Evolutionary conservation across 2,329 filamentous ascomycete genomes (phyloP).

Genomic region (Fusarium guadeloupense): DNA sequence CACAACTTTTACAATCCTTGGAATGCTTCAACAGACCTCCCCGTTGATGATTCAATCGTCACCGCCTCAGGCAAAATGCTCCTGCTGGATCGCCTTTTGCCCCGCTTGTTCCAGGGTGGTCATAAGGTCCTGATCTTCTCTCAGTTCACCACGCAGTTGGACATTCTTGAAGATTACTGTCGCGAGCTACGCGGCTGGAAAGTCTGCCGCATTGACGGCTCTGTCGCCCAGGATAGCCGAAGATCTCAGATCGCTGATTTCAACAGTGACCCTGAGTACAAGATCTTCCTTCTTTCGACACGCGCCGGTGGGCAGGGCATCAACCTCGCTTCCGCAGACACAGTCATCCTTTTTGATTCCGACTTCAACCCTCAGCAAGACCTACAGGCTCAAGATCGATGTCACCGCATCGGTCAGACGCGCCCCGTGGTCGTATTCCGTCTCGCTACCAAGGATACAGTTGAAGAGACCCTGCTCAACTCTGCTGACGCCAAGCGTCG

Average conservation of each 20-base stretch:
- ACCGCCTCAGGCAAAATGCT: conserved; percentile 96
- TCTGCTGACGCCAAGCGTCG: conserved; percentile 92
- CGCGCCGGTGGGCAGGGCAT: conserved; percentile 94
- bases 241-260: conserved; percentile 77
- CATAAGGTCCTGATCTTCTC: conserved; percentile 97
- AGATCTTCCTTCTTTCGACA: conserved; percentile 88
- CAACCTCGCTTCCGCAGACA: conserved; percentile 91
- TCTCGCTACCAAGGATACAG: conserved; percentile 90
- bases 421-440: conserved; percentile 92
- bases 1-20: conserved; percentile 98
- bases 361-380: conserved; percentile 98
- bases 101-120: conserved; percentile 73
- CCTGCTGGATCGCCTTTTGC: conserved; percentile 85
- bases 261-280: conserved; percentile 71
- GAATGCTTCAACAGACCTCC: conserved; percentile 64
- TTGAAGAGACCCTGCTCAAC: conserved; percentile 86
- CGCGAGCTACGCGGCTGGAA: conserved; percentile 78
- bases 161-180: conserved; percentile 90
- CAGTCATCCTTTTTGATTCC: conserved; percentile 87
- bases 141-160: conserved; percentile 93
- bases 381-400: conserved; percentile 93
- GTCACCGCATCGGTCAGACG: conserved; percentile 93
- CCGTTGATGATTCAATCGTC: conserved; percentile 82
- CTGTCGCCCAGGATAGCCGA: conserved; percentile 77
- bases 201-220: conserved; percentile 90